Conservation (phyloP, 495 filamentous ascomycete species). For the Letharia lupina region DNA sequence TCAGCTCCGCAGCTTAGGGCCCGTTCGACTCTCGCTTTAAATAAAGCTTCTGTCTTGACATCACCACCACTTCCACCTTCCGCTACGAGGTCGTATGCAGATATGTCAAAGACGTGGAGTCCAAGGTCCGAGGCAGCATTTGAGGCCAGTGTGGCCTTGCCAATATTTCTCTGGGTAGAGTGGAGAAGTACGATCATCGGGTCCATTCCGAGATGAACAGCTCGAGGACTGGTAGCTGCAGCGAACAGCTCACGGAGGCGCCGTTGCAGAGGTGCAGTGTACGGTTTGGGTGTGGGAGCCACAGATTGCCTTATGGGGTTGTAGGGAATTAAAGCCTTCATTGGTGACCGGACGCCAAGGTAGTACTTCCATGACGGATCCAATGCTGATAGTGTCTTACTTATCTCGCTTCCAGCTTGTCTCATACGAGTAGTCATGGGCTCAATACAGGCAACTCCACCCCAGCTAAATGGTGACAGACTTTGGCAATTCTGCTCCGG, state of each 20-base stretch:
- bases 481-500: constrained; percentile 40
- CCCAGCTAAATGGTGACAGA: constrained; percentile 60
- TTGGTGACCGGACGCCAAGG: constrained; percentile 58
- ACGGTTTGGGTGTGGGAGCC: constrained; percentile 35
- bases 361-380: constrained; percentile 80
- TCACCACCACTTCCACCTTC: constrained; percentile 82
- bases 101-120: constrained; percentile 79
- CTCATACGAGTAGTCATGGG: constrained; percentile 77
- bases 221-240: constrained; percentile 79
- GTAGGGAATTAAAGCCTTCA: constrained; percentile 28
- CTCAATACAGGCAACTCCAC: constrained; percentile 73
- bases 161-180: constrained; percentile 85
- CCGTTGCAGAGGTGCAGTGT: constrained; percentile 59
- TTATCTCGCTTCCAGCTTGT: constrained; percentile 73
- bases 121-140: constrained; percentile 83
- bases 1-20: constrained; percentile 81
- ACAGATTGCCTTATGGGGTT: constrained; percentile 20
- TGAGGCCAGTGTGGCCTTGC: constrained; percentile 67
- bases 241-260: constrained; percentile 77
- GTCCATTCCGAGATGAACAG: constrained; percentile 76
- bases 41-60: constrained; percentile 82
- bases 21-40: constrained; percentile 79
- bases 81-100: constrained; percentile 86
- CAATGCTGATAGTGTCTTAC: constrained; percentile 63
- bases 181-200: constrained; percentile 79